Conservation (phyloP, 2,329 filamentous ascomycete genomes). For the Sarocladium brachiariae region DNA sequence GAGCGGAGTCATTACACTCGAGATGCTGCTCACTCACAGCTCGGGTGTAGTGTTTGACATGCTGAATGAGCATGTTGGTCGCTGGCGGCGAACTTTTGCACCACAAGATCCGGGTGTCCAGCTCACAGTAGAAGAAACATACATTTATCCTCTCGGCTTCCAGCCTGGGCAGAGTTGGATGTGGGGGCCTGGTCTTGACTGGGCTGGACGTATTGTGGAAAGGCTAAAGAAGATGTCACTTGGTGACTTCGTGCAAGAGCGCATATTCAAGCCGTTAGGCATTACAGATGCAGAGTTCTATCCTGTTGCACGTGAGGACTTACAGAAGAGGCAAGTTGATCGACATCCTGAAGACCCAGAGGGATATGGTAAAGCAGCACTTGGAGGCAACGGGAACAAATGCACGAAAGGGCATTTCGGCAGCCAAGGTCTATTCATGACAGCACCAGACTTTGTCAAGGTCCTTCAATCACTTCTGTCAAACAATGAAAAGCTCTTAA, state of each 20-base stretch:
- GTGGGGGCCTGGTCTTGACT: slow-evolving; percentile 44
- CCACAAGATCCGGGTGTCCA: slow-evolving; percentile 12
- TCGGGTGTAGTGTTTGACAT: slow-evolving; percentile 41
- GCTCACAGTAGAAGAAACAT: slow-evolving; percentile 34
- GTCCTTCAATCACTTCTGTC: slow-evolving; percentile 38
- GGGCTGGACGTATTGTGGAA: slow-evolving; percentile 46
- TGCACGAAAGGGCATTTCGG: slow-evolving; percentile 35
- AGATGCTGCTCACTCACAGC: slow-evolving; percentile 45
- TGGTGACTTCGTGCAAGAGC: slow-evolving; percentile 34
- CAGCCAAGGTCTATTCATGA: slow-evolving; percentile 35
- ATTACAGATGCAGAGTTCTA: slow-evolving; percentile 32
- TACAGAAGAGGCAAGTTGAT: slow-evolving; percentile 29
- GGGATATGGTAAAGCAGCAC: slow-evolving; percentile 25
- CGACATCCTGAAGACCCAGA: slow-evolving; percentile 31
- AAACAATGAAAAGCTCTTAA: slow-evolving; percentile 42
- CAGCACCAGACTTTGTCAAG: slow-evolving; percentile 32
- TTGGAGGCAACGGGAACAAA: slow-evolving; percentile 26
- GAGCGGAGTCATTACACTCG: slow-evolving; percentile 36
- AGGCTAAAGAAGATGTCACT: slow-evolving; percentile 35
- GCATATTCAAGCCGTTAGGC: slow-evolving; percentile 38
- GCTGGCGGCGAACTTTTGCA: slow-evolving; percentile 27
- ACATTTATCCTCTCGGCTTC: slow-evolving; percentile 36
- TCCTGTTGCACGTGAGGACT: slow-evolving; percentile 27
- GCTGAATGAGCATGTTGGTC: slow-evolving; percentile 26
- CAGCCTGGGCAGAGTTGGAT: slow-evolving; percentile 46